phyloP scores from a whole-genome alignment of 768 basidiomycete species.

The Auricularia sp. region DNA sequence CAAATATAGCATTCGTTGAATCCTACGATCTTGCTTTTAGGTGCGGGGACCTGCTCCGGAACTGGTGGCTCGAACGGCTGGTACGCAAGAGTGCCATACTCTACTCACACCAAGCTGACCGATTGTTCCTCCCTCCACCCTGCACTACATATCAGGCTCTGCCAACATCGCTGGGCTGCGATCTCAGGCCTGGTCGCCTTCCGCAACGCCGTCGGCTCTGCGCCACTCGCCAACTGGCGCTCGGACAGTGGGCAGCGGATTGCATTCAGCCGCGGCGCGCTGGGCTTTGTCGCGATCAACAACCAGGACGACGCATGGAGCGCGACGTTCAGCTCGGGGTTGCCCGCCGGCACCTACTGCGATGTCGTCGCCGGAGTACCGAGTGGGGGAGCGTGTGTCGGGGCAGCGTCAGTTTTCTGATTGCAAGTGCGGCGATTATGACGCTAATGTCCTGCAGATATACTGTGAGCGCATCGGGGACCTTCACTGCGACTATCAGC shows the following conservation, averaged over 20 bases:
- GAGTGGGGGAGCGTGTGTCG: slow-evolving; percentile 36
- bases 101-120: no score
- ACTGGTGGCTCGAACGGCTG: slow-evolving; percentile 48
- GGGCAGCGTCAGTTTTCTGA: slow-evolving; percentile 32
- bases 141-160: slow-evolving; percentile 26
- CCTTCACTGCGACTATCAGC: slow-evolving; percentile 39
- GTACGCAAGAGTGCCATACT: slow-evolving; percentile 3
- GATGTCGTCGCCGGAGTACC: slow-evolving; percentile 48
- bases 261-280: slow-evolving; percentile 52
- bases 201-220: slow-evolving; percentile 14
- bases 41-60: slow-evolving; percentile 39
- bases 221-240: slow-evolving; percentile 46
- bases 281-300: slow-evolving; percentile 60
- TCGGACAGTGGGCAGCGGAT: slow-evolving; percentile 49
- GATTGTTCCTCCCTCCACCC: no score
- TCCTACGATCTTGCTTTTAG: slow-evolving; percentile 15
- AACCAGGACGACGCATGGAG: slow-evolving; percentile 50
- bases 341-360: slow-evolving; percentile 53
- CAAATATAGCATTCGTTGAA: no score
- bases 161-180: slow-evolving; percentile 53
- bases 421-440: background rate
- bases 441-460: slow-evolving; percentile 24
- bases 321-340: slow-evolving; percentile 44
- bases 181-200: slow-evolving; percentile 40
- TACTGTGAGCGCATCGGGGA: slow-evolving; percentile 36